phyloP scores from a whole-genome alignment of 495 filamentous ascomycete species.

The Tuber aestivum region DNA sequence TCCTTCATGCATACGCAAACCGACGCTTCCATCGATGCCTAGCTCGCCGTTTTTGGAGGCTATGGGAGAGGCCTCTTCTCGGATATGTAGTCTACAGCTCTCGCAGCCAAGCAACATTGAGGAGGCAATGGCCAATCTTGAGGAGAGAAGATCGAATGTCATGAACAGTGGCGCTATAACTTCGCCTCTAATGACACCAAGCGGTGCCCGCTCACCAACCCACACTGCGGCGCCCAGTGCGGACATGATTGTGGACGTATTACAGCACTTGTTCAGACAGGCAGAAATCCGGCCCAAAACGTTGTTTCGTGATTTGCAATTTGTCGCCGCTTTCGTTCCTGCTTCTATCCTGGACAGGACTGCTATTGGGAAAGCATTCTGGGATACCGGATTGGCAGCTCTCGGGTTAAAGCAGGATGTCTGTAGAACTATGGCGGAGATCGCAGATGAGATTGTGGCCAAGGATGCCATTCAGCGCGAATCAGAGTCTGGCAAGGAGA shows the following conservation, averaged over 20 bases:
- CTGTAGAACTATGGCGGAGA: slow-evolving; percentile 81
- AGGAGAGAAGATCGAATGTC: slow-evolving; percentile 59
- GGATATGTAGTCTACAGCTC: slow-evolving; percentile 40
- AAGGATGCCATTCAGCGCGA: slow-evolving; percentile 47
- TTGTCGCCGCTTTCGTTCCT: slow-evolving; percentile 87
- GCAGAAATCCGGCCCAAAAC: slow-evolving; percentile 75
- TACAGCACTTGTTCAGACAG: slow-evolving; percentile 74
- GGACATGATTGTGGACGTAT: slow-evolving; percentile 71
- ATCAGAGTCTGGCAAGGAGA: slow-evolving; percentile 42
- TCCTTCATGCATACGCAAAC: slow-evolving; percentile 27
- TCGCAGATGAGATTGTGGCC: slow-evolving; percentile 68
- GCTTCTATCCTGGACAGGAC: slow-evolving; percentile 73
- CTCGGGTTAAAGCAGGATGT: slow-evolving; percentile 84
- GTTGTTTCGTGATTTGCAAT: slow-evolving; percentile 90
- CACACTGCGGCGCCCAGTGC: slow-evolving; percentile 51
- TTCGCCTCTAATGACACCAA: slow-evolving; percentile 38
- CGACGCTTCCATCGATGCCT: slow-evolving; percentile 33
- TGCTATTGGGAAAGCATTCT: slow-evolving; percentile 84
- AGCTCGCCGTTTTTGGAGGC: slow-evolving; percentile 40
- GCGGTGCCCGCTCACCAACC: slow-evolving; percentile 46
- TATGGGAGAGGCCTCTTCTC: slow-evolving; percentile 35
- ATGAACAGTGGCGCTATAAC: slow-evolving; percentile 32
- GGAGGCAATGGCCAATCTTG: slow-evolving; percentile 62
- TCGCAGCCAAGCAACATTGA: slow-evolving; percentile 50
- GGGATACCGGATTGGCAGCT: slow-evolving; percentile 85